Evolutionary conservation across 2,329 filamentous ascomycete genomes (phyloP).

Genomic region (Hypoxylon sp.): DNA sequence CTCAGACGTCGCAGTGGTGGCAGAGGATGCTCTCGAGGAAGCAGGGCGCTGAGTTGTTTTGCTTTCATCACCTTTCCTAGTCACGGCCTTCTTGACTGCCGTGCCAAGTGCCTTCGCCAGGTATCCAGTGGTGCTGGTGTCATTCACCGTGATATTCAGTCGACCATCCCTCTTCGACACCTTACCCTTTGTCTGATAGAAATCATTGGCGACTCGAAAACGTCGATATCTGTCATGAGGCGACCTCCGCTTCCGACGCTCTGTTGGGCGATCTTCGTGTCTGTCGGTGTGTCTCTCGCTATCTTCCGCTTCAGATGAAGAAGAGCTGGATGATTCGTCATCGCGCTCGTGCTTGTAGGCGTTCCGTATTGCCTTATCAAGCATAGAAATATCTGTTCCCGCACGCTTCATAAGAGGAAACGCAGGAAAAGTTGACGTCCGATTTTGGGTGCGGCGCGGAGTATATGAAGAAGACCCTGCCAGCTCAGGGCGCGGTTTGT

Average conservation of each 20-base stretch:
- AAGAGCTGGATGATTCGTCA: slow-evolving; percentile 41
- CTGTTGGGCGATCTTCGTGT: slow-evolving; percentile 21
- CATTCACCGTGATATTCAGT: slow-evolving; percentile 78
- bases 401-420: slow-evolving; percentile 42
- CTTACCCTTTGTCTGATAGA: slow-evolving; percentile 73
- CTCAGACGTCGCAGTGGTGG: slow-evolving; percentile 51
- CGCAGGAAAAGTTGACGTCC: slow-evolving; percentile 28
- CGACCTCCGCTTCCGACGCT: slow-evolving; percentile 27
- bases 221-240: slow-evolving; percentile 59
- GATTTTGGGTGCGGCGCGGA: slow-evolving; percentile 25
- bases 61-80: slow-evolving; percentile 49
- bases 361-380: slow-evolving; percentile 31
- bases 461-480: slow-evolving; percentile 34
- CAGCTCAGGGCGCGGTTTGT: background rate
- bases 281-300: background rate
- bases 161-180: slow-evolving; percentile 77
- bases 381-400: slow-evolving; percentile 42
- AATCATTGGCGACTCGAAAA: slow-evolving; percentile 72
- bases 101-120: slow-evolving; percentile 79
- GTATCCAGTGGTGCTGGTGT: slow-evolving; percentile 77
- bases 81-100: slow-evolving; percentile 68
- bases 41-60: slow-evolving; percentile 26
- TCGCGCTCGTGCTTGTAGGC: slow-evolving; percentile 14
- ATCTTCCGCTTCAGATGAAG: slow-evolving; percentile 43
- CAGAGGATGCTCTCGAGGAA: slow-evolving; percentile 49